Base-by-base conservation (phyloP, 2,329 filamentous ascomycete genomes). In the Colletotrichum phormii region DNA sequence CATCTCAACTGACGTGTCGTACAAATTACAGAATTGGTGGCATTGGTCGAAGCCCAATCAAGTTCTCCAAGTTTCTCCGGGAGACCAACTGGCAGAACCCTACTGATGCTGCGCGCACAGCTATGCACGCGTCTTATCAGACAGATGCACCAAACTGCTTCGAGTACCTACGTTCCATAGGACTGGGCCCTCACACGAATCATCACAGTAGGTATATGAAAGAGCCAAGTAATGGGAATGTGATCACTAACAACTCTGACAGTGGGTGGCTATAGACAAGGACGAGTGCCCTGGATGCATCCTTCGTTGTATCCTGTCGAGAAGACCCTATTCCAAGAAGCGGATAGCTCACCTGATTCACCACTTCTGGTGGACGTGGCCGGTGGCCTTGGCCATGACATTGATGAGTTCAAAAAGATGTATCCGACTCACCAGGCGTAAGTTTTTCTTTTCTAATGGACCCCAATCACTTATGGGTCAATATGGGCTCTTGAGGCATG, bases 61-160 rank as follows among this genome's bases (percentile, higher is more conserved):
- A 78, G 26, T 80, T 82, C 69, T 78, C 80, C 49, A 77, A 80
- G 42, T 84, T 77, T 72, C 74, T 78, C 7, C 75, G 78, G 24
- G 67, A 75, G 54, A 77, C 75, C 46, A 75, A 74, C 18, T 83
- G 77, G 75, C 76, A 78, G 51, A 78, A 79, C 4, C 79, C 82
- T 8, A 80, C 73, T 33, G 78, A 80, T 55, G 74, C 77, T 6
- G 69, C 58, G 7, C 74, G 83, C 37, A 79, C 79, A 1, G 68
- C 79, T 2, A 74, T 82, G 1, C 79, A 81, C 59, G 77, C 76
- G 53, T 81, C 80, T 1, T 81, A 81, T 75, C 78, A 78, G 35
- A 84, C 80, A 7, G 73, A 81, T 7, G 3, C n/a, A 81, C 78
- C 37, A 80, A 82, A 70, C 85, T 84, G 81, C 78, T 76, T 2